A percentile compares a stretch with the other conserved stretches of the same genome.
phyloP scores from a whole-genome alignment of 768 basidiomycete species.

The Obba rivulosa region DNA sequence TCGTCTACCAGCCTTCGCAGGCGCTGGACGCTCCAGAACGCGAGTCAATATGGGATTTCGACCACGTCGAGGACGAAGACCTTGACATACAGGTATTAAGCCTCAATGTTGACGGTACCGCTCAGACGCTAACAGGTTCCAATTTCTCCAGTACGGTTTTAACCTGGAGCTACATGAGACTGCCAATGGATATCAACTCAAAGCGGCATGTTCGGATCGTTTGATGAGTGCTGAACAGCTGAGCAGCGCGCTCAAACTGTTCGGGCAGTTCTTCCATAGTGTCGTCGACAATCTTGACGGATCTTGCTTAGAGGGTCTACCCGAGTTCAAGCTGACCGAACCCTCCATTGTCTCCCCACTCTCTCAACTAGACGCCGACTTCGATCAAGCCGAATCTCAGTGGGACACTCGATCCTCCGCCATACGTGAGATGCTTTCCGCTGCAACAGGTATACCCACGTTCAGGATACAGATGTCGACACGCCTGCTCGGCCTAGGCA shows the following conservation, averaged over 20 bases:
- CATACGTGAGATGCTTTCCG: constrained; percentile 10
- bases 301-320: not conserved
- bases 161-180: constrained; percentile 37
- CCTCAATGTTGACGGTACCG: too few relatives aligned
- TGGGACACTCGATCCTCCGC: constrained; percentile 3
- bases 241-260: constrained; percentile 6
- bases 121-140: too few relatives aligned
- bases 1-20: constrained; percentile 36
- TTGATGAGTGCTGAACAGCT: constrained; percentile 24
- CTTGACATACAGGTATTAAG: constrained; percentile 29
- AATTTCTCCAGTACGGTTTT: constrained; percentile 34
- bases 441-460: constrained; percentile 23
- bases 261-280: constrained; percentile 17
- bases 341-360: not conserved
- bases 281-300: constrained; percentile 18
- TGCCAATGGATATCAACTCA: constrained; percentile 26
- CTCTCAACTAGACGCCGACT: not conserved
- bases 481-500: constrained; percentile 35
- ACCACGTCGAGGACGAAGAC: constrained; percentile 11
- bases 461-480: constrained; percentile 28
- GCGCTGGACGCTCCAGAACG: constrained; percentile 1
- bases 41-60: constrained; percentile 18
- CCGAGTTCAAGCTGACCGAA: constrained; percentile 1
- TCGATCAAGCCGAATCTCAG: not conserved
- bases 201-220: constrained; percentile 30